Evolutionary conservation across 2,329 filamentous ascomycete species (phyloP).

Genomic region (Pleurostoma richardsiae): DNA sequence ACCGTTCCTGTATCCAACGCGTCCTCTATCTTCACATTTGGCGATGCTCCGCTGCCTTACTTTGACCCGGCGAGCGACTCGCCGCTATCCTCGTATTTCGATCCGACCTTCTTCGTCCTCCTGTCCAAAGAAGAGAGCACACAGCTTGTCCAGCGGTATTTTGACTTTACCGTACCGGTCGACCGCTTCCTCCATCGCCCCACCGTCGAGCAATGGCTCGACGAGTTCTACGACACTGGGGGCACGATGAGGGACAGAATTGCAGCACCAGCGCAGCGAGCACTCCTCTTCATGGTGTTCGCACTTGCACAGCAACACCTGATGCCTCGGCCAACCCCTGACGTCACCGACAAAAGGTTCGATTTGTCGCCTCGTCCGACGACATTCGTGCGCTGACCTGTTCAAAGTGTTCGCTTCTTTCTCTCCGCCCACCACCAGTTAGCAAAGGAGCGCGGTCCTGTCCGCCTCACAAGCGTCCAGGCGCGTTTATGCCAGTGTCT

Average conservation of each 20-base stretch:
- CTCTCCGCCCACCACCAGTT: constrained; percentile 30
- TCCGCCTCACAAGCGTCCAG: constrained; percentile 32
- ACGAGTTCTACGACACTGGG: constrained; percentile 38
- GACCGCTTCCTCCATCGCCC: constrained; percentile 37
- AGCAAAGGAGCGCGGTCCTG: constrained; percentile 29
- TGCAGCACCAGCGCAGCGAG: constrained; percentile 29
- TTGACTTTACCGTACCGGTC: constrained; percentile 34
- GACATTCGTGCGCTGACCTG: background rate
- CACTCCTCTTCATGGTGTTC: constrained; percentile 34
- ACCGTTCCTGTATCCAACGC: constrained; percentile 27
- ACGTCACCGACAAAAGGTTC: background rate
- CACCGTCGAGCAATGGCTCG: constrained; percentile 34
- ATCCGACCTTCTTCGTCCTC: constrained; percentile 35
- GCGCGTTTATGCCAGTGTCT: constrained; percentile 35
- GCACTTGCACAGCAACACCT: constrained; percentile 42
- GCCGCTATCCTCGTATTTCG: constrained; percentile 20
- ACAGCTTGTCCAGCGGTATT: constrained; percentile 29
- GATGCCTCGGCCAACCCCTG: background rate
- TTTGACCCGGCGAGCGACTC: too few relatives aligned
- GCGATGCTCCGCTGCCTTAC: constrained; percentile 38
- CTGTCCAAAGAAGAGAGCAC: constrained; percentile 22
- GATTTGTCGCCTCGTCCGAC: background rate
- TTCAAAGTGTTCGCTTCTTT: constrained; percentile 20
- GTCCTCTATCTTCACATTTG: constrained; percentile 43
- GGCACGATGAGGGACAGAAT: constrained; percentile 30